A percentile compares a stretch with the other conserved stretches of the same genome.
phyloP scores from a whole-genome alignment of 2,329 filamentous ascomycete genomes.

The Xylaria digitata region DNA sequence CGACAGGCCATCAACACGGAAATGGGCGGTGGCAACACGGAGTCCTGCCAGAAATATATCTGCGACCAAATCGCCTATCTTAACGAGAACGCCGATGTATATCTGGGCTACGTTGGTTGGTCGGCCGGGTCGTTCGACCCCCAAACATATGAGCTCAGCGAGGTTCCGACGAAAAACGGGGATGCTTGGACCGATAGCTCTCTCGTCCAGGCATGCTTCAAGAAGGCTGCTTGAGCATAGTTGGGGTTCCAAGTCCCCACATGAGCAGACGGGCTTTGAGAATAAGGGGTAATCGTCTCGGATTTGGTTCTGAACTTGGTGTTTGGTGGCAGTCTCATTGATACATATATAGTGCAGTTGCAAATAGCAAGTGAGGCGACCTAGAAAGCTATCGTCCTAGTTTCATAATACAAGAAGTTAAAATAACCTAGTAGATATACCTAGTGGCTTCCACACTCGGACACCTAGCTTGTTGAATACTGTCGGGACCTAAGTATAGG shows the following conservation, averaged over 20 bases:
- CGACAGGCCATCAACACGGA: conserved; percentile 52
- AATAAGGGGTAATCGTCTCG: too few species aligned
- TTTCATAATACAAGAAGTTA: too few species aligned
- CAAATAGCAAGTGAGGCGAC: too few species aligned
- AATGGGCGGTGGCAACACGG: conserved; percentile 53
- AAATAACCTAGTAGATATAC: too few species aligned
- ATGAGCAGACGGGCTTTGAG: too few species aligned
- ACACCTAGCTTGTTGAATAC: too few species aligned
- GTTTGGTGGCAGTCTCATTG: too few species aligned
- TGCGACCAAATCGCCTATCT: conserved; percentile 50
- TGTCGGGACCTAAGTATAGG: too few species aligned
- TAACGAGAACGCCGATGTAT: conserved; percentile 48
- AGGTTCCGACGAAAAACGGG: conserved; percentile 40
- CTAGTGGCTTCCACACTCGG: too few species aligned
- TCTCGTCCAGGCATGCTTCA: conserved; percentile 40
- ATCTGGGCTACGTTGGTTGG: conserved; percentile 46
- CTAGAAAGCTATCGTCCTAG: too few species aligned
- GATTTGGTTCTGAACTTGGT: too few species aligned
- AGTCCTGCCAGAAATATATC: conserved; percentile 49
- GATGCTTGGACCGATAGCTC: conserved; percentile 39
- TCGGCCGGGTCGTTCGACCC: conserved; percentile 43
- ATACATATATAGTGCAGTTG: too few species aligned
- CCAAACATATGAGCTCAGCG: conserved; percentile 40
- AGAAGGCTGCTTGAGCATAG: conserved; percentile 27
- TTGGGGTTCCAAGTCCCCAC: neutral